Base-by-base conservation (phyloP, 2,329 filamentous ascomycete species). In the Nigrospora osmanthi region DNA sequence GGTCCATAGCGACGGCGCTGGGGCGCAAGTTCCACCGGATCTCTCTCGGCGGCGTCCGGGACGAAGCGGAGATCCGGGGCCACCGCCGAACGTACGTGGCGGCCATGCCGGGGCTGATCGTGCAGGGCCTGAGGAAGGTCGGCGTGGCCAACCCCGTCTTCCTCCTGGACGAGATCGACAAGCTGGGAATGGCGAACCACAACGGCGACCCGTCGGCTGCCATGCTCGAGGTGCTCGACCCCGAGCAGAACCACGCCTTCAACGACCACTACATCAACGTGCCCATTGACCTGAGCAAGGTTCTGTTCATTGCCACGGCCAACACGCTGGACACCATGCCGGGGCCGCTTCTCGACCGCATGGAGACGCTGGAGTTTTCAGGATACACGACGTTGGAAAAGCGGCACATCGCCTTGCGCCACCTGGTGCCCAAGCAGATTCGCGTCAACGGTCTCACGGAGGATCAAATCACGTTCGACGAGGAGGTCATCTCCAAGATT, bases 251-350 rank as follows among this genome's bases (percentile, higher is more conserved):
- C 60, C 80, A 94, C 65, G 85, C 81, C 11, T 98, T 98, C 67
- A 87, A 83, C 30, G 93, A 98, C 60, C 93, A 98, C 67, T 98
- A 97, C 63, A 81, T 98, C 79, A 93, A 98, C 63, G 89, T 98
- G 1, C 93, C 93, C 0, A 91, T 98, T 6, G 93, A 98, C 61
- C 74, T 98, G 42, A 96, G 90, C 42, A 97, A 97, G 70, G 93
- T 98, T 3, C 76, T 98, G 17, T 98, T 98, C 61, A 93, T 98
- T 36, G 98, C 93, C 75, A 98, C 93, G 13, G 93, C 93, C 48
- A 98, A 98, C 65, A 94, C 97, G 85, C 95, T 90, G 0, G 93
- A 98, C 58, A 98, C 93, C 0, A 98, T 98, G 49, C 93, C 93
- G 14, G 81, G 90, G 36, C 94, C 93, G 3, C 75, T 98, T 0